A percentile compares a stretch with the other conserved stretches of the same genome.
Evolutionary conservation across 306 rosid species (phyloP).

Genomic region (Malus sylvestris): DNA sequence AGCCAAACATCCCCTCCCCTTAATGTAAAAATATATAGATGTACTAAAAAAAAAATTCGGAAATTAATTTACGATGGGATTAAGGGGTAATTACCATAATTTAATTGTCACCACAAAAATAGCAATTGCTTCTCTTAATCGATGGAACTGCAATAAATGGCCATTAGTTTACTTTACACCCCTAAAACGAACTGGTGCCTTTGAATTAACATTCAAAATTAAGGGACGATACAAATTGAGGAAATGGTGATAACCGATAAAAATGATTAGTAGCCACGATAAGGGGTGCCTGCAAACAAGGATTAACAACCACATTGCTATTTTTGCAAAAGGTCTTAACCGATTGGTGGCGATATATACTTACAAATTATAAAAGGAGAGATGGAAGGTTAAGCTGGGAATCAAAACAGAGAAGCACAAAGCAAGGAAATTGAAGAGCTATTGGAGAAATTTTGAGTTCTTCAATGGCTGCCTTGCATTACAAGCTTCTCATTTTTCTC

Average conservation of each 20-base stretch:
- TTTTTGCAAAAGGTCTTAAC: slow-evolving; percentile 15
- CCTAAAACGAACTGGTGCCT: not conserved
- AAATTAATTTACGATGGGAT: not conserved
- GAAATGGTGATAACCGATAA: not conserved
- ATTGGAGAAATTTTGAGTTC: slow-evolving; percentile 18
- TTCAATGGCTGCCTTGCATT: slow-evolving; percentile 36
- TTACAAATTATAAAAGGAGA: slow-evolving; percentile 14
- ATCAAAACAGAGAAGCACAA: not conserved
- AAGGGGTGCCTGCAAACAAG: not conserved
- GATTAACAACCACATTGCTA: slow-evolving; percentile 8
- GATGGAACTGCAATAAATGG: not conserved
- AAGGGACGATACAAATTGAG: not conserved
- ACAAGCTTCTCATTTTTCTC: slow-evolving; percentile 23
- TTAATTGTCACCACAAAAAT: not conserved
- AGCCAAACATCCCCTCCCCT: too few relatives aligned
- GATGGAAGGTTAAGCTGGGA: slow-evolving; percentile 29
- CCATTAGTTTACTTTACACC: not conserved
- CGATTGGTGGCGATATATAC: not conserved
- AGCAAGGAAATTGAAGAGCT: not conserved
- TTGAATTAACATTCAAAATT: not conserved
- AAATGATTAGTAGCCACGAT: not conserved
- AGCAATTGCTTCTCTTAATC: not conserved
- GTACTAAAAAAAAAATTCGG: too few relatives aligned
- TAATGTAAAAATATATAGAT: too few relatives aligned
- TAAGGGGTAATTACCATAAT: not conserved